A percentile compares a stretch with the other conserved stretches of the same genome.
Conservation (phyloP, 202 grass and related monocot genomes). For the Thinopyrum obtusiflorum region DNA sequence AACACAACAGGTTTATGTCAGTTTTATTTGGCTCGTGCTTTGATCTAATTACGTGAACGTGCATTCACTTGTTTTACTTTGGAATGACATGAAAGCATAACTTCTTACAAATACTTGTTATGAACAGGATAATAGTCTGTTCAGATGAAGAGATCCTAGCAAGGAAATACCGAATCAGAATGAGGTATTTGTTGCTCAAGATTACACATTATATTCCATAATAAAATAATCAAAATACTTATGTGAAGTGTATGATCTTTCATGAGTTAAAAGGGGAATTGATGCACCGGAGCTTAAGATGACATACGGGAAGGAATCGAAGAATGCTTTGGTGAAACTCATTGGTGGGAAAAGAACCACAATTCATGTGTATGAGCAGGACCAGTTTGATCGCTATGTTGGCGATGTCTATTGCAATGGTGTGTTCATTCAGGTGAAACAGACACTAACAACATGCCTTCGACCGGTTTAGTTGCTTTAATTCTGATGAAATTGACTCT, state of each 20-base stretch:
- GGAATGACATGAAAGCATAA: constrained; percentile 5
- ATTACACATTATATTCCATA: neutral
- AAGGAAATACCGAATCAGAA: constrained; percentile 61
- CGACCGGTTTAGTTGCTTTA: neutral
- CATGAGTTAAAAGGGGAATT: constrained; percentile 57
- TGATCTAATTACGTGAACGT: neutral
- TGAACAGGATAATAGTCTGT: constrained; percentile 32
- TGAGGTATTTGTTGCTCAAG: constrained; percentile 45
- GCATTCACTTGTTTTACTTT: neutral
- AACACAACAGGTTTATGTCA: neutral
- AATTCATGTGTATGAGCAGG: constrained; percentile 50
- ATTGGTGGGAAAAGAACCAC: constrained; percentile 41
- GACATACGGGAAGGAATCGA: constrained; percentile 50
- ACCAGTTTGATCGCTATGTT: constrained; percentile 51
- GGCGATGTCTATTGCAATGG: constrained; percentile 57
- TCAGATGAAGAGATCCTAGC: constrained; percentile 47
- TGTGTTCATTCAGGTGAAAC: constrained; percentile 62
- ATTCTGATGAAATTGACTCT: neutral
- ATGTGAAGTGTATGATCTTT: constrained; percentile 13
- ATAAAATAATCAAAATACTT: neutral
- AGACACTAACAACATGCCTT: neutral
- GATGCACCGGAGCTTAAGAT: constrained; percentile 66
- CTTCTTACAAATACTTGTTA: neutral
- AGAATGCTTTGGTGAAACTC: constrained; percentile 53
- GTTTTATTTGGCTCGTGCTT: neutral